These are phyloP conservation scores for Auriscalpium microsporum DNA, from an alignment of 768 basidiomycete species.

Conservation along the genomic window DNA sequence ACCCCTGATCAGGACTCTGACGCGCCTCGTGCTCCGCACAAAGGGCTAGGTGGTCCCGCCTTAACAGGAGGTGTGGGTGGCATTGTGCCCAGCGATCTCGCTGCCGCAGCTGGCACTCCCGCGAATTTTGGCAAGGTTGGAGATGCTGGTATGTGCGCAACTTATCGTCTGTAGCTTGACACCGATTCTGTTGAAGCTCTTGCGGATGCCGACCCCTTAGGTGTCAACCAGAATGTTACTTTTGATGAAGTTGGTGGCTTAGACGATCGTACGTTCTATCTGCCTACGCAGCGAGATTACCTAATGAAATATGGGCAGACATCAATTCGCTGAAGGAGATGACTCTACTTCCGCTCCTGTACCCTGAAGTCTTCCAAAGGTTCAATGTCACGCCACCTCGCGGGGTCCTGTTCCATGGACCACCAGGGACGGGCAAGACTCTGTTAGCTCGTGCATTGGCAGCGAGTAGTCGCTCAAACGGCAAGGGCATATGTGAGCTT, in stretches of 20 bases:
- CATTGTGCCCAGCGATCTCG: constrained; percentile 55
- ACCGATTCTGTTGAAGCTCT: constrained; percentile 40
- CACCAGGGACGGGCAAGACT: constrained; percentile 98
- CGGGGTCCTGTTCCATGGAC: constrained; percentile 95
- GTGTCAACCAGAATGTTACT: constrained; percentile 86
- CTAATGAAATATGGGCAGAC: constrained; percentile 37
- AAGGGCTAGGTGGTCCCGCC: constrained; percentile 43
- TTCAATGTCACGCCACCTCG: constrained; percentile 93
- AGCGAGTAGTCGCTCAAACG: constrained; percentile 81
- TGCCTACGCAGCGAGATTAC: not conserved
- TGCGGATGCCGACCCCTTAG: constrained; percentile 93
- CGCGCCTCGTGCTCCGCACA: constrained; percentile 56
- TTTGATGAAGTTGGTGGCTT: constrained; percentile 96
- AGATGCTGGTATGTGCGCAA: constrained; percentile 47
- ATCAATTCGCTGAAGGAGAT: constrained; percentile 97
- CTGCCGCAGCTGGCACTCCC: constrained; percentile 64
- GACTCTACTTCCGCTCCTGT: constrained; percentile 90
- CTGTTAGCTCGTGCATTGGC: constrained; percentile 90
- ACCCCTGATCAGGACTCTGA: constrained; percentile 56
- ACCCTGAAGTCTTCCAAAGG: constrained; percentile 93
- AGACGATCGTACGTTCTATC: constrained; percentile 64
- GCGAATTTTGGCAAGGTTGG: constrained; percentile 82
- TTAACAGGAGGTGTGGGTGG: constrained; percentile 44
- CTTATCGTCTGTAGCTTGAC: constrained; percentile 6
- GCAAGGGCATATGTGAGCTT: constrained; percentile 76